Base-by-base conservation (phyloP, 306 rosid species). In the Potentilla sterilis region DNA sequence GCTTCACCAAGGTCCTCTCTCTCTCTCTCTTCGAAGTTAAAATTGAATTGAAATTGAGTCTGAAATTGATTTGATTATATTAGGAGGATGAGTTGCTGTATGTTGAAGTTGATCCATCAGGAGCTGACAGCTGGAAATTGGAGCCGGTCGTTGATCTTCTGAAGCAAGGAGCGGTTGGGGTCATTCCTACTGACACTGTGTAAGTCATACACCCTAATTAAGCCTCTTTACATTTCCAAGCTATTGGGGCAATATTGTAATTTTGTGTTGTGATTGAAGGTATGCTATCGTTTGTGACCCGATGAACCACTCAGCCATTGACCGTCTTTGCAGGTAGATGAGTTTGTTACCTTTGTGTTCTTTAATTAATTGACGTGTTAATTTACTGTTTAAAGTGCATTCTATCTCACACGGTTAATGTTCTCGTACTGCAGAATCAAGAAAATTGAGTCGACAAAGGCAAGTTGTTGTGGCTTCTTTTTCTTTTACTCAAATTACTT, bases 151-250 rank as follows among this genome's bases (percentile, higher is more conserved):
- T 86, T 7, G 74, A 88, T 73, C 85, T 91, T 44, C 84, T 94
- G 77, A 90, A 86, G 70, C 81, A 87, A 78, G 98, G 98, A 22
- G 98, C 96, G 34, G 98, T 94, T 73, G 96, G 98, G 28, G 93
- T 88, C 72, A 90, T 94, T 74, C 98, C 98, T 61, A 94, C 98
- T 4, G 98, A 94, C 78, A 92, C 97, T 21, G 59, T 88, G 98
- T 94, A 81, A 75, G 88, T 64, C 24, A 9, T 16, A 2, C 34
- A 34, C 11, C 67, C 42, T 1, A 37, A 37, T 37, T 37, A 47
- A 34, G 67, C 18, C 37, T 61, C 0, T 3, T 22, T 62, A 15
- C 43, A 62, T 34, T 15, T 35, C 67, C 21, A 7, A 6, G 43
- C 12, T 34, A 2, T 2, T 34, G 9, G 0, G 15, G 46, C 47